Conservation (phyloP, 345 rosid species). For the Citrus unshiu region DNA sequence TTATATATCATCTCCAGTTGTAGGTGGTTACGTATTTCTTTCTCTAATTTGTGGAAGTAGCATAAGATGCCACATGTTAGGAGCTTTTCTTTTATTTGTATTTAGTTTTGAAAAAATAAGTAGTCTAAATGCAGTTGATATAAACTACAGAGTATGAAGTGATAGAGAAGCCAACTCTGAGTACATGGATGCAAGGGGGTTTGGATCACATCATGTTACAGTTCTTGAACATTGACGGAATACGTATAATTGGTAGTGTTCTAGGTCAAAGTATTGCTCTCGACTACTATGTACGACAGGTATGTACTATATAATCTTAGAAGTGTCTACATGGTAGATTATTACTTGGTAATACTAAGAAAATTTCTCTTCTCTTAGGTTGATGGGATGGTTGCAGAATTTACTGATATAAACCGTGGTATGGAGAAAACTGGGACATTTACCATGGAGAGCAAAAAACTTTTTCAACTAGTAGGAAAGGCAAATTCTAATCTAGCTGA, state of each 20-base stretch:
- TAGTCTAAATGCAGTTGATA: conserved; percentile 13
- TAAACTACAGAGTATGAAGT: conserved; percentile 81
- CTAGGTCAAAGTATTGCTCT: conserved; percentile 97
- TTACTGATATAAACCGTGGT: conserved; percentile 92
- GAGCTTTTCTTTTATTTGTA: conserved; percentile 1
- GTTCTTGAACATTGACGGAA: conserved; percentile 82
- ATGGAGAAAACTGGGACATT: conserved; percentile 96
- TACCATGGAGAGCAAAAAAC: conserved; percentile 91
- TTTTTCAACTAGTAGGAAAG: conserved; percentile 94
- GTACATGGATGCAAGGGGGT: conserved; percentile 93
- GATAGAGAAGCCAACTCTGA: conserved; percentile 65
- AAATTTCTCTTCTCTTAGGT: conserved; percentile 46
- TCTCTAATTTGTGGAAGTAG: background rate
- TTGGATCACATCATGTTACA: conserved; percentile 86
- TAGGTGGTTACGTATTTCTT: background rate
- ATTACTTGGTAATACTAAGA: background rate
- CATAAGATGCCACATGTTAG: background rate
- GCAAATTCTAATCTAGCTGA: conserved; percentile 95
- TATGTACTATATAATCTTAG: conserved; percentile 17
- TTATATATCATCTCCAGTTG: background rate
- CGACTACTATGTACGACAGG: conserved; percentile 98
- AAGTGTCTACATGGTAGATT: background rate
- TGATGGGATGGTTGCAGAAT: conserved; percentile 96
- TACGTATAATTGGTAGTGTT: conserved; percentile 89
- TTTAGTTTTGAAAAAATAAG: background rate